These are phyloP conservation scores for Plectosphaerella plurivora DNA, from an alignment of 2,329 filamentous ascomycete genomes.

Conservation along the genomic window DNA sequence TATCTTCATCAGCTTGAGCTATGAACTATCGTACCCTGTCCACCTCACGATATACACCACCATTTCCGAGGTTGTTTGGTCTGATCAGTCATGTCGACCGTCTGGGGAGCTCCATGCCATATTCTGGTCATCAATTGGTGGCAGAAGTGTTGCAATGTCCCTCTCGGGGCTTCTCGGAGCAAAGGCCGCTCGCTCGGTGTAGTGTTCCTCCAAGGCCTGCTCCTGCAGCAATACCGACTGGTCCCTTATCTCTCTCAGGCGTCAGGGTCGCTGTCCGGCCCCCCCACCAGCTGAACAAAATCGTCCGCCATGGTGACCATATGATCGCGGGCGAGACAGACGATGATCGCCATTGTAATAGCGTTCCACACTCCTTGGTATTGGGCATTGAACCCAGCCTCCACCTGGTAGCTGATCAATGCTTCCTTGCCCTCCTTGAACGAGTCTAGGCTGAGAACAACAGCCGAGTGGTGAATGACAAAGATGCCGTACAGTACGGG, in stretches of 20 bases:
- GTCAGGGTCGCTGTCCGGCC: constrained; percentile 33
- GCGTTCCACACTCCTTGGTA: constrained; percentile 41
- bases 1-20: too few relatives aligned
- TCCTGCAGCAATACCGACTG: too few relatives aligned
- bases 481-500: constrained; percentile 40
- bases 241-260: constrained; percentile 17
- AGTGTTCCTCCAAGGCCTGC: too few relatives aligned
- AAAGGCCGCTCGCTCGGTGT: too few relatives aligned
- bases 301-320: constrained; percentile 26
- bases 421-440: constrained; percentile 24
- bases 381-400: constrained; percentile 31
- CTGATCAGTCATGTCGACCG: too few relatives aligned
- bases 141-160: too few relatives aligned
- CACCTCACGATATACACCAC: too few relatives aligned
- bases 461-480: constrained; percentile 31
- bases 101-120: too few relatives aligned
- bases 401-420: constrained; percentile 38
- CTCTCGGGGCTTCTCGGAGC: too few relatives aligned
- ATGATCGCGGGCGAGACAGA: constrained; percentile 35
- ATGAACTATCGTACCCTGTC: too few relatives aligned
- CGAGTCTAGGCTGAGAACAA: constrained; percentile 34
- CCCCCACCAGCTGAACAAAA: constrained; percentile 24
- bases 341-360: constrained; percentile 33
- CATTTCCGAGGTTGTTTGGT: too few relatives aligned
- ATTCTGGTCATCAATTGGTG: too few relatives aligned